phyloP scores from a whole-genome alignment of 2,329 filamentous ascomycete genomes.

The Stemphylium lycopersici region DNA sequence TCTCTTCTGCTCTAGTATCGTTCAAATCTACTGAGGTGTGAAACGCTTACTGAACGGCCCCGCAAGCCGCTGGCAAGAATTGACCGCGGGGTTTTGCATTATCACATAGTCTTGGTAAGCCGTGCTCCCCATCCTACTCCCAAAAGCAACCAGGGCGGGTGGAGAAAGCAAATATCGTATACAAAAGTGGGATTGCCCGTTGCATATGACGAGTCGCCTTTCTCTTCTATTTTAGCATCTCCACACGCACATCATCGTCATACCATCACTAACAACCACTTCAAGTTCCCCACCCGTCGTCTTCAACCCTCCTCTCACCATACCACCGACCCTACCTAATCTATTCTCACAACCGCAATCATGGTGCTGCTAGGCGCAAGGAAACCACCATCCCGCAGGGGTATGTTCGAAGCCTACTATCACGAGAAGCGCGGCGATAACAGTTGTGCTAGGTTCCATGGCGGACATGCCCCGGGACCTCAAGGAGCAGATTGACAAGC shows the following conservation, averaged over 20 bases:
- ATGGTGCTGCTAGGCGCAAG: constrained; percentile 73
- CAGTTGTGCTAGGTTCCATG: constrained; percentile 72
- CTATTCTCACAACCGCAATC: constrained; percentile 38
- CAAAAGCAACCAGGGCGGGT: constrained; percentile 27
- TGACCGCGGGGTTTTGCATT: constrained; percentile 13
- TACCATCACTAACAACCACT: constrained; percentile 9
- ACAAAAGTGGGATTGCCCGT: constrained; percentile 11
- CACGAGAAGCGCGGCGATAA: constrained; percentile 26
- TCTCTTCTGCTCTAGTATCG: background rate
- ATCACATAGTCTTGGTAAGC: constrained; percentile 28
- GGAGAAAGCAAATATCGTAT: constrained; percentile 18
- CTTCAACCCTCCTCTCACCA: constrained; percentile 7
- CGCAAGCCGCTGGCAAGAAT: constrained; percentile 18
- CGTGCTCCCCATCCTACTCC: constrained; percentile 5
- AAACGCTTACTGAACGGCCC: constrained; percentile 13
- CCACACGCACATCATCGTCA: constrained; percentile 2
- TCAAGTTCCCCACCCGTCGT: constrained; percentile 8
- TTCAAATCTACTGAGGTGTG: background rate
- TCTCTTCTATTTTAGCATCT: constrained; percentile 5
- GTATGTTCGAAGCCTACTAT: constrained; percentile 57
- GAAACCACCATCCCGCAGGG: constrained; percentile 72
- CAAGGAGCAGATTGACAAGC: constrained; percentile 76
- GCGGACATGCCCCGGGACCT: constrained; percentile 88
- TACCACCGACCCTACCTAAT: constrained; percentile 5
- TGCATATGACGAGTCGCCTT: constrained; percentile 13